phyloP scores from a whole-genome alignment of 1,284 basidiomycete genomes.

The Chalciporus piperatoides region DNA sequence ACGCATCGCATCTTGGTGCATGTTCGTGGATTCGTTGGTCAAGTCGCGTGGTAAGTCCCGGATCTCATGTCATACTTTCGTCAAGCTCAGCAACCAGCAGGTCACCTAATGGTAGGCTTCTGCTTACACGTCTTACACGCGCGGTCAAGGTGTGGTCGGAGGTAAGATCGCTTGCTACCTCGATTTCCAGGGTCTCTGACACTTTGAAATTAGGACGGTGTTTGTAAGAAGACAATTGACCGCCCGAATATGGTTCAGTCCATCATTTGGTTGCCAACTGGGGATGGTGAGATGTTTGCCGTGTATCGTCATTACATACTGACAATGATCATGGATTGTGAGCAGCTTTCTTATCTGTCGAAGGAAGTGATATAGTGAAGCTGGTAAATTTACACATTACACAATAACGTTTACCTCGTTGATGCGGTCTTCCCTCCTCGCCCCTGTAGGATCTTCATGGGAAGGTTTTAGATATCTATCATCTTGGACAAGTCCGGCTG shows the following conservation, averaged over 20 bases:
- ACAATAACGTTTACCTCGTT: no score
- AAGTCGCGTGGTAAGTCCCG: constrained; percentile 64
- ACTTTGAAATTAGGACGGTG: constrained; percentile 51
- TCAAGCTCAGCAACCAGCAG: constrained; percentile 35
- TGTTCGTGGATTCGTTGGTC: constrained; percentile 70
- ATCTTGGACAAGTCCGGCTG: constrained; percentile 62
- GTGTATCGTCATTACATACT: constrained; percentile 8
- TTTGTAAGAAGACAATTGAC: constrained; percentile 68
- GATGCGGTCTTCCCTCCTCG: no score
- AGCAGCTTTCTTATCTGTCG: constrained; percentile 58
- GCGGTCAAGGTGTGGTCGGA: constrained; percentile 75
- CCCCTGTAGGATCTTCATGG: constrained; percentile 59
- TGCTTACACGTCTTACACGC: constrained; percentile 65
- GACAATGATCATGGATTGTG: constrained; percentile 14
- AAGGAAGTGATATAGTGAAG: constrained; percentile 49
- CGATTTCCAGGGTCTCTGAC: constrained; percentile 11
- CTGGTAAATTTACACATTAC: no score
- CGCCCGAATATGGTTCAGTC: constrained; percentile 59
- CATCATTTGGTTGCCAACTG: constrained; percentile 67
- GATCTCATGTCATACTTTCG: constrained; percentile 2
- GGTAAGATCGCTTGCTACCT: constrained; percentile 37
- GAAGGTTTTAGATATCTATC: constrained; percentile 56
- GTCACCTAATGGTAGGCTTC: constrained; percentile 60
- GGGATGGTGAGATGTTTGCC: constrained; percentile 45
- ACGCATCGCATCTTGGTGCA: constrained; percentile 67